These are phyloP conservation scores for Penicillium sp. DNA, from an alignment of 2,329 filamentous ascomycete species.

Conservation along the genomic window DNA sequence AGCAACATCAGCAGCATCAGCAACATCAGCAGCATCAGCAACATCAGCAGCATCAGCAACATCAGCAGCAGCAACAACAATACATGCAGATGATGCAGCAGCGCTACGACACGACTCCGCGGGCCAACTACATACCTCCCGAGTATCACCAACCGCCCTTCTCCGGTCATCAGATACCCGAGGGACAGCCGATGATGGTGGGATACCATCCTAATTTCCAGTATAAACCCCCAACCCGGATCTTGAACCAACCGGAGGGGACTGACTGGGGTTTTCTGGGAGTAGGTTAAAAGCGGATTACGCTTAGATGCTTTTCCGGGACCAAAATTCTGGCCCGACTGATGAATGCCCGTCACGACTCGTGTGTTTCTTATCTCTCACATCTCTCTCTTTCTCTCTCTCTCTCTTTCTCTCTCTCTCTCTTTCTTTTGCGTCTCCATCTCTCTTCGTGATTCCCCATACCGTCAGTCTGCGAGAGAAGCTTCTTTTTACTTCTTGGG, in stretches of 20 bases:
- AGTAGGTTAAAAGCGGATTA: constrained; percentile 36
- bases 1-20: constrained; percentile 36
- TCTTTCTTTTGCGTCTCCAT: constrained; percentile 6
- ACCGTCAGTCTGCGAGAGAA: constrained; percentile 5
- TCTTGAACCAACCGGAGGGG: constrained; percentile 45
- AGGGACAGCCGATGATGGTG: constrained; percentile 38
- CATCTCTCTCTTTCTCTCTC: background rate
- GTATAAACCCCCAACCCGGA: constrained; percentile 39
- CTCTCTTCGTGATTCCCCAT: constrained; percentile 12
- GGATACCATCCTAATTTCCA: constrained; percentile 39
- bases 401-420: no score
- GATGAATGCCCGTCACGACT: constrained; percentile 31
- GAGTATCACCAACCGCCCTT: constrained; percentile 38
- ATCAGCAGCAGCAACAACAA: constrained; percentile 36
- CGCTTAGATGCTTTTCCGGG: constrained; percentile 18
- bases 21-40: constrained; percentile 34
- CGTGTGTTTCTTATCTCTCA: constrained; percentile 8
- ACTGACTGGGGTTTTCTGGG: constrained; percentile 47
- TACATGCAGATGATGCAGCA: constrained; percentile 39
- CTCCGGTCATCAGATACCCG: constrained; percentile 33
- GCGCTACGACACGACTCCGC: constrained; percentile 37
- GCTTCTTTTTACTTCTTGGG: background rate
- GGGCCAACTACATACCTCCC: constrained; percentile 37
- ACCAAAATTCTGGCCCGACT: constrained; percentile 20
- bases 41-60: constrained; percentile 36